These are phyloP conservation scores for Didymella pomorum DNA, from an alignment of 2,329 filamentous ascomycete genomes.

Conservation along the genomic window DNA sequence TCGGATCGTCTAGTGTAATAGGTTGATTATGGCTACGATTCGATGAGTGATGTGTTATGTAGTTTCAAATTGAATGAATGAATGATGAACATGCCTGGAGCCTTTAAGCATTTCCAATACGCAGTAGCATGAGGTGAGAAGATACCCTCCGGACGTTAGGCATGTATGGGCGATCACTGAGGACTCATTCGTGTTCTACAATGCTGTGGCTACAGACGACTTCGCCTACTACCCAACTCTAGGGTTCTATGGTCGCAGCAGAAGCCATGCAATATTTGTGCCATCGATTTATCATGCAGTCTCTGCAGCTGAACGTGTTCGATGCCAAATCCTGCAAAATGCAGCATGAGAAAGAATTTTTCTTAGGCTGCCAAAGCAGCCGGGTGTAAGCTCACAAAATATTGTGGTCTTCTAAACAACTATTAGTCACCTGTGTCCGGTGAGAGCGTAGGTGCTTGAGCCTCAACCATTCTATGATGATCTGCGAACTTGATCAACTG, in stretches of 20 bases:
- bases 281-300: neutral
- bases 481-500: neutral
- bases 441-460: neutral
- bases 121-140: neutral
- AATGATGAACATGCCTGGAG: neutral
- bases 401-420: too few species aligned
- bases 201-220: neutral
- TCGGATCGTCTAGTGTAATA: neutral
- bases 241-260: neutral
- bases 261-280: neutral
- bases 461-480: neutral
- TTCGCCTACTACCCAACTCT: neutral
- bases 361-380: too few species aligned
- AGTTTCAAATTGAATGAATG: conserved; percentile 5
- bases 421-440: neutral
- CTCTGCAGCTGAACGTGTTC: neutral
- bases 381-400: too few species aligned
- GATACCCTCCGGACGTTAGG: too few species aligned
- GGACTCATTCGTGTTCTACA: too few species aligned
- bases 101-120: neutral
- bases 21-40: conserved; percentile 1
- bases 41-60: neutral
- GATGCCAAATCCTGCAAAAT: neutral
- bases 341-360: neutral
- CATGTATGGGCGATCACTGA: neutral